These are phyloP conservation scores for Phytomonas sp. DNA, from an alignment of 208 protist species.

Conservation along the genomic window DNA sequence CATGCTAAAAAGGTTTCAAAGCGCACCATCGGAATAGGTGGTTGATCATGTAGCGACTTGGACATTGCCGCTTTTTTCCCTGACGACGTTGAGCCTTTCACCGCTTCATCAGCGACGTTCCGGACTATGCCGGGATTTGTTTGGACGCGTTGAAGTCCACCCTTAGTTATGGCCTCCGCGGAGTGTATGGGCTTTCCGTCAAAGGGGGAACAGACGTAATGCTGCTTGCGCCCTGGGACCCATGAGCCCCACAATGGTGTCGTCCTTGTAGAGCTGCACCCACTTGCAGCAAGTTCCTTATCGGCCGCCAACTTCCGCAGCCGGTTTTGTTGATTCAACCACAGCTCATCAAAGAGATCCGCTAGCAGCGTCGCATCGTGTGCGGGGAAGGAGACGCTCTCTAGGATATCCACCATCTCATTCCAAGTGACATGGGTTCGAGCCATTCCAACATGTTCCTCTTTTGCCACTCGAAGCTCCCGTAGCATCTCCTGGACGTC, in stretches of 20 bases:
- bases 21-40: constrained; percentile 17
- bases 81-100: background rate
- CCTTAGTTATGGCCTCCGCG: background rate
- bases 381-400: constrained; percentile 39
- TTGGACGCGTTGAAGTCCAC: background rate
- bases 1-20: constrained; percentile 71
- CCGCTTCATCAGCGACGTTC: background rate
- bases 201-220: background rate
- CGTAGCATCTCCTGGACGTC: constrained; percentile 59
- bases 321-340: background rate
- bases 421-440: constrained; percentile 31
- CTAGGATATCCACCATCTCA: constrained; percentile 47
- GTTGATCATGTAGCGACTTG: background rate
- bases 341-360: constrained; percentile 65
- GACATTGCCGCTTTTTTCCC: background rate
- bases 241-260: background rate
- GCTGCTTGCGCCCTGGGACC: background rate
- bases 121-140: background rate
- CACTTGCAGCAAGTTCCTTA: background rate
- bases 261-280: background rate
- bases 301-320: background rate
- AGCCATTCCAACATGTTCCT: constrained; percentile 20
- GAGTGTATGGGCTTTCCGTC: background rate
- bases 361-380: constrained; percentile 40
- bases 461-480: constrained; percentile 58